Evolutionary conservation across 2,329 filamentous ascomycete genomes (phyloP).

Genomic region (Epichloe baconii): DNA sequence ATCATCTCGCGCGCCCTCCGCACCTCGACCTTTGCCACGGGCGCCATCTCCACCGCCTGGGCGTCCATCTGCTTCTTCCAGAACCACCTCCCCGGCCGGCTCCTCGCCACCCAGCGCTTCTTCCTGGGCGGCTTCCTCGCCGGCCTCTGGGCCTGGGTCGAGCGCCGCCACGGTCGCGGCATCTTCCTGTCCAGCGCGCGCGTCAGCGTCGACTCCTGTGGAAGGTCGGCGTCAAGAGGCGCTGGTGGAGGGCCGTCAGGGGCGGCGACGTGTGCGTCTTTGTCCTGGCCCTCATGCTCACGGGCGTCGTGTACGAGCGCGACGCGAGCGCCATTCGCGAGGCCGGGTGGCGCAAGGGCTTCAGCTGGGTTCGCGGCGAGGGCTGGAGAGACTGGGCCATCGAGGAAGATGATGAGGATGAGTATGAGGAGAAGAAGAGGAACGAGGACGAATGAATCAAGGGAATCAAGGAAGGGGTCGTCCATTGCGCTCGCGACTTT

Average conservation of each 20-base stretch:
- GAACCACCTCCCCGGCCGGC: conserved; percentile 55
- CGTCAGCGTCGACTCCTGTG: conserved; percentile 72
- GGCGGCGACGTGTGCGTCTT: conserved; percentile 81
- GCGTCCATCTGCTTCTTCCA: conserved; percentile 84
- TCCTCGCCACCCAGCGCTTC: conserved; percentile 74
- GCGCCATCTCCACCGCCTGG: conserved; percentile 79
- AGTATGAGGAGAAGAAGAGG: background rate
- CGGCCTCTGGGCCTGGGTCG: conserved; percentile 73
- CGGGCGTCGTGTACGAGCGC: conserved; percentile 65
- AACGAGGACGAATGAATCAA: background rate
- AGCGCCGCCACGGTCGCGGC: conserved; percentile 47
- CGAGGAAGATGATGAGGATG: conserved; percentile 26
- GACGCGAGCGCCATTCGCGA: conserved; percentile 57
- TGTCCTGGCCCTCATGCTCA: conserved; percentile 61
- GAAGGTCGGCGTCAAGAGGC: conserved; percentile 86
- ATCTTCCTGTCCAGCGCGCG: conserved; percentile 71
- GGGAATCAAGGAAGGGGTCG: too few species aligned
- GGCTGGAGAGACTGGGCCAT: conserved; percentile 57
- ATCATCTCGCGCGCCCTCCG: conserved; percentile 59
- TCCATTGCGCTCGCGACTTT: background rate
- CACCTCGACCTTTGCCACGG: conserved; percentile 61
- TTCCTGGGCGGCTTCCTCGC: conserved; percentile 80
- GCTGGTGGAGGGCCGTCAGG: conserved; percentile 73
- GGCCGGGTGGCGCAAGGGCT: conserved; percentile 52
- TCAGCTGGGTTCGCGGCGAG: conserved; percentile 63